These are phyloP conservation scores for Corymbia calophylla DNA, from an alignment of 441 rosid genomes.

Conservation along the genomic window DNA sequence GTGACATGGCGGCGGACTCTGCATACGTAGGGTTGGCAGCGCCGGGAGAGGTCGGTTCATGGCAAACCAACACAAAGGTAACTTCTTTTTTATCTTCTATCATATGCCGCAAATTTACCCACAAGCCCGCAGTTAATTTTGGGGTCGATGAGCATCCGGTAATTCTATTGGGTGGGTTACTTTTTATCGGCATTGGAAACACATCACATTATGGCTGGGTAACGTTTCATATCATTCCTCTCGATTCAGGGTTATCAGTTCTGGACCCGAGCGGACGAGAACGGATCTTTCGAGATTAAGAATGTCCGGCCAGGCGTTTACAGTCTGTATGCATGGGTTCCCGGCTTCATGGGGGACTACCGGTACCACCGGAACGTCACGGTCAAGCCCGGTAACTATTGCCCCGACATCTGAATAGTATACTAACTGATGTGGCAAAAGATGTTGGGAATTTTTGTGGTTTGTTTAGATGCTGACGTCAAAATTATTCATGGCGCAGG, in stretches of 20 bases:
- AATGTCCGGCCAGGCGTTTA: conserved; percentile 24
- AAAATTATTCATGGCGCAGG: neutral
- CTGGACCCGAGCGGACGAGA: conserved; percentile 20
- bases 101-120: neutral
- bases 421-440: neutral
- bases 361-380: neutral
- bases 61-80: conserved; percentile 35
- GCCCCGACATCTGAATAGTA: neutral
- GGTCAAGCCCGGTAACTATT: conserved; percentile 7
- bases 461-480: neutral
- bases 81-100: neutral
- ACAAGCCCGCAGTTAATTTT: neutral
- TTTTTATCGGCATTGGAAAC: too few relatives aligned
- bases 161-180: too few relatives aligned
- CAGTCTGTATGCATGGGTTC: conserved; percentile 28
- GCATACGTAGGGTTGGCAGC: conserved; percentile 32
- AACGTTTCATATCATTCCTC: neutral
- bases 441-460: neutral
- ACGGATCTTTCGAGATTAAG: conserved; percentile 14
- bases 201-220: too few relatives aligned
- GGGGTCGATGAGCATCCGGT: neutral
- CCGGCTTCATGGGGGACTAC: conserved; percentile 32
- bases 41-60: conserved; percentile 34
- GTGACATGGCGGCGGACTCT: neutral
- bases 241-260: conserved; percentile 28